Conservation (phyloP, 805 yeast species). For the Helenozyma baotianmanensis region DNA sequence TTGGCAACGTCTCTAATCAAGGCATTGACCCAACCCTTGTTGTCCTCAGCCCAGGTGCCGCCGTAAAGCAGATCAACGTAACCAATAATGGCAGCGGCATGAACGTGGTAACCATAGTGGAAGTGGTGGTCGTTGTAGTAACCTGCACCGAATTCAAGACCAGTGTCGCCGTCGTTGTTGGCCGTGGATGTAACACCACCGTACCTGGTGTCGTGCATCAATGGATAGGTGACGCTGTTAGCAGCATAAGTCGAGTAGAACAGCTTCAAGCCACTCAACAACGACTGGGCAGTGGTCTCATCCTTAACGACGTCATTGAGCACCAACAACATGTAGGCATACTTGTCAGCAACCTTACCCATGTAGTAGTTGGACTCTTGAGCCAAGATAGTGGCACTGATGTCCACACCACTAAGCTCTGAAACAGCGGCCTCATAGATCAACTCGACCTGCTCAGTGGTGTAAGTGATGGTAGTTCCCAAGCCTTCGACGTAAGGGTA, state of each 20-base stretch:
- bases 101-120: constrained; percentile 80
- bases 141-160: constrained; percentile 60
- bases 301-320: constrained; percentile 46
- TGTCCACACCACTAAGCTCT: constrained; percentile 43
- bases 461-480: constrained; percentile 30
- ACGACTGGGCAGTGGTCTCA: constrained; percentile 29
- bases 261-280: constrained; percentile 33
- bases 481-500: constrained; percentile 41
- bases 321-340: constrained; percentile 51
- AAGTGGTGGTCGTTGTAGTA: constrained; percentile 85
- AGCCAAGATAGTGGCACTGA: constrained; percentile 32
- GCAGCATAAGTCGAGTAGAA: constrained; percentile 40
- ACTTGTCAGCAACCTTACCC: constrained; percentile 42
- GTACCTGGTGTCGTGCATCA: constrained; percentile 51
- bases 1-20: constrained; percentile 66
- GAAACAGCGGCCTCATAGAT: constrained; percentile 43
- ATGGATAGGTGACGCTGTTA: constrained; percentile 45
- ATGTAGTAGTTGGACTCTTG: constrained; percentile 44
- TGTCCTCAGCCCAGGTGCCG: constrained; percentile 46
- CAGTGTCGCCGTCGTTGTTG: constrained; percentile 29
- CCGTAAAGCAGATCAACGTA: constrained; percentile 58
- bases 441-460: constrained; percentile 39
- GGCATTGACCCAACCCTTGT: constrained; percentile 54
- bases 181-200: constrained; percentile 56
- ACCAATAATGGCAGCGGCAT: constrained; percentile 80